Conservation (phyloP, 2,329 filamentous ascomycete genomes). For the Zymoseptoria brevis region DNA sequence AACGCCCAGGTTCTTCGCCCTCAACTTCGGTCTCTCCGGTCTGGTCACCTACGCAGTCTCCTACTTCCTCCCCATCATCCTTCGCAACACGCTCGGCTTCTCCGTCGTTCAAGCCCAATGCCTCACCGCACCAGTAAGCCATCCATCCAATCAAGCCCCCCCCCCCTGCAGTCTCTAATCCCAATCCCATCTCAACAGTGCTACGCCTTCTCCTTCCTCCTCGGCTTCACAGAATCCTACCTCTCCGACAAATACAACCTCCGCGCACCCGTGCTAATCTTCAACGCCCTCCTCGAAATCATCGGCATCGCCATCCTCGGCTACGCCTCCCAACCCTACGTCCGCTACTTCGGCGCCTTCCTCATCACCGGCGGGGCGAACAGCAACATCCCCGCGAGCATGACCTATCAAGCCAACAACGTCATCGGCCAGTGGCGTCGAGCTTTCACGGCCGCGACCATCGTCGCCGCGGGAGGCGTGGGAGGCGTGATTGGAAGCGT, state of each 20-base stretch:
- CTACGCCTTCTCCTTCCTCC: slow-evolving; percentile 7
- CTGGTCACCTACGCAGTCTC: slow-evolving; percentile 24
- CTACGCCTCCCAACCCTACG: slow-evolving; percentile 48
- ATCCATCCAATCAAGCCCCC: not conserved
- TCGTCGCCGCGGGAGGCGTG: slow-evolving; percentile 65
- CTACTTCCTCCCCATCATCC: slow-evolving; percentile 71
- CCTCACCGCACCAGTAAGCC: slow-evolving; percentile 43
- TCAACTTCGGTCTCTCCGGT: not conserved
- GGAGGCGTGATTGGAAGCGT: slow-evolving; percentile 68
- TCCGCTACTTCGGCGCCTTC: slow-evolving; percentile 68
- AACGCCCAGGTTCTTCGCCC: not conserved
- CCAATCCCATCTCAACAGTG: not conserved
- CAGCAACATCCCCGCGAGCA: slow-evolving; percentile 61
- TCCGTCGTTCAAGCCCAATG: slow-evolving; percentile 57
- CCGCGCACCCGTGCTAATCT: slow-evolving; percentile 43
- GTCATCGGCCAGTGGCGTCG: slow-evolving; percentile 34
- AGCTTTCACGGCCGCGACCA: slow-evolving; percentile 1
- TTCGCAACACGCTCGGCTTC: slow-evolving; percentile 51
- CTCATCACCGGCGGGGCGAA: slow-evolving; percentile 65
- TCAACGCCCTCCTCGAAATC: slow-evolving; percentile 56
- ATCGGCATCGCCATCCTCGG: slow-evolving; percentile 67
- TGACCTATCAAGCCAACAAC: slow-evolving; percentile 77
- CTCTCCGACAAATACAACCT: slow-evolving; percentile 5
- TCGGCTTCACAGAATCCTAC: slow-evolving; percentile 1
- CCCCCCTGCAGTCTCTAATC: not conserved